Percentiles rank a stretch among this genome's conserved stretches.
These are phyloP conservation scores for Cryptococcus sp. DNA, from an alignment of 1,284 basidiomycete species.

Conservation along the genomic window DNA sequence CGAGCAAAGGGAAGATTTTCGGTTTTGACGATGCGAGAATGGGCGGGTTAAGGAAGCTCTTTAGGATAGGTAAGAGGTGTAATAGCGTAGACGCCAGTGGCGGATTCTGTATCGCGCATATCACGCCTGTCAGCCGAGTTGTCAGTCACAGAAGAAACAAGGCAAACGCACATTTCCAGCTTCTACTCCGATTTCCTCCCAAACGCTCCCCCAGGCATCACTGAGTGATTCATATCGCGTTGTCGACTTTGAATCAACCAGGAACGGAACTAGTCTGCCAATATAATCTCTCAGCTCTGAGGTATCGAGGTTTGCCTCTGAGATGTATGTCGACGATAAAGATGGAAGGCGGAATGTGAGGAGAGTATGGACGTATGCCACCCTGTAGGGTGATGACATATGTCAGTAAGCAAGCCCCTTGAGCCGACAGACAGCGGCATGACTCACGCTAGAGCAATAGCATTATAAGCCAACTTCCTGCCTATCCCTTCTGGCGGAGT, in stretches of 20 bases:
- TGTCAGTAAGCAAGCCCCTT: constrained; percentile 4
- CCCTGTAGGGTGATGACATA: constrained; percentile 18
- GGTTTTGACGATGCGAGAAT: constrained; percentile 34
- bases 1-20: constrained; percentile 24
- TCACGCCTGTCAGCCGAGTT: not conserved
- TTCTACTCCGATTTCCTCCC: constrained; percentile 33
- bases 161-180: constrained; percentile 7
- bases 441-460: constrained; percentile 45
- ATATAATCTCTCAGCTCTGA: constrained; percentile 31
- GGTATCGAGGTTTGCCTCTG: constrained; percentile 1
- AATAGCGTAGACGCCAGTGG: constrained; percentile 10
- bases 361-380: constrained; percentile 46
- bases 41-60: constrained; percentile 38
- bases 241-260: constrained; percentile 39
- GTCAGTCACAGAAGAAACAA: not conserved
- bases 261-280: constrained; percentile 34
- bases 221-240: constrained; percentile 30
- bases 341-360: constrained; percentile 41
- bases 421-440: not conserved
- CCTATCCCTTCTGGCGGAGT: constrained; percentile 17
- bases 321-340: constrained; percentile 20
- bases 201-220: constrained; percentile 43
- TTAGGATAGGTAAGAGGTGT: constrained; percentile 29
- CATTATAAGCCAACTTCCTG: constrained; percentile 44
- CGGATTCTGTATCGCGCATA: not conserved